phyloP scores from a whole-genome alignment of 352 stramenopile species.

The Pythium phragmitis region DNA sequence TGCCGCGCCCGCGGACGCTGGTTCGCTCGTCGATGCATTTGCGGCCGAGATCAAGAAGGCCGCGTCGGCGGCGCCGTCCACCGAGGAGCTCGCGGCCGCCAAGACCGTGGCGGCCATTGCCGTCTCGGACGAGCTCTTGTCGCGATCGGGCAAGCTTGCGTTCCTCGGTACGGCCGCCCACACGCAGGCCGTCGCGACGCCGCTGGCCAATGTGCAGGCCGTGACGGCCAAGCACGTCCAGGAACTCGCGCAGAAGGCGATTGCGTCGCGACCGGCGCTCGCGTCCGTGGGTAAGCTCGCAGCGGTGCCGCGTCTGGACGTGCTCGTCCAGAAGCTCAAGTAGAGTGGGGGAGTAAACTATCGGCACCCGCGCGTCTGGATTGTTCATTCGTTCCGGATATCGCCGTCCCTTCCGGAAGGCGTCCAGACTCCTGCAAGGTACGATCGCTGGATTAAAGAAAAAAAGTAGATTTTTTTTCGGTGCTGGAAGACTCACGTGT shows the following conservation, averaged over 20 bases:
- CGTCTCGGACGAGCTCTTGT: slow-evolving; percentile 36
- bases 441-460: background rate
- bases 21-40: slow-evolving; percentile 68
- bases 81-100: slow-evolving; percentile 71
- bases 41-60: slow-evolving; percentile 74
- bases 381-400: background rate
- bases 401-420: background rate
- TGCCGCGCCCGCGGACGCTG: slow-evolving; percentile 48
- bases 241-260: slow-evolving; percentile 72
- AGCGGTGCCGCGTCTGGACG: slow-evolving; percentile 70
- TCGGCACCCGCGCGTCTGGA: background rate
- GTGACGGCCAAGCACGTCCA: slow-evolving; percentile 71
- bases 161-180: slow-evolving; percentile 46
- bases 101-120: slow-evolving; percentile 63
- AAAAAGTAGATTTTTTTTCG: too few species aligned
- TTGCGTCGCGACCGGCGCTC: slow-evolving; percentile 71
- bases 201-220: slow-evolving; percentile 32
- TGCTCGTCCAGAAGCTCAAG: slow-evolving; percentile 72
- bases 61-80: slow-evolving; percentile 51
- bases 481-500: too few species aligned
- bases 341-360: slow-evolving; percentile 37
- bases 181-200: slow-evolving; percentile 40
- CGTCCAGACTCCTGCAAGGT: slow-evolving; percentile 3
- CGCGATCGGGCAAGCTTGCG: slow-evolving; percentile 42
- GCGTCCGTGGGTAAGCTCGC: slow-evolving; percentile 74